Percentiles rank a stretch among this genome's conserved stretches.
These are phyloP conservation scores for Microstegium vimineum DNA, from an alignment of 176 grass and related monocot genomes.

Conservation along the genomic window DNA sequence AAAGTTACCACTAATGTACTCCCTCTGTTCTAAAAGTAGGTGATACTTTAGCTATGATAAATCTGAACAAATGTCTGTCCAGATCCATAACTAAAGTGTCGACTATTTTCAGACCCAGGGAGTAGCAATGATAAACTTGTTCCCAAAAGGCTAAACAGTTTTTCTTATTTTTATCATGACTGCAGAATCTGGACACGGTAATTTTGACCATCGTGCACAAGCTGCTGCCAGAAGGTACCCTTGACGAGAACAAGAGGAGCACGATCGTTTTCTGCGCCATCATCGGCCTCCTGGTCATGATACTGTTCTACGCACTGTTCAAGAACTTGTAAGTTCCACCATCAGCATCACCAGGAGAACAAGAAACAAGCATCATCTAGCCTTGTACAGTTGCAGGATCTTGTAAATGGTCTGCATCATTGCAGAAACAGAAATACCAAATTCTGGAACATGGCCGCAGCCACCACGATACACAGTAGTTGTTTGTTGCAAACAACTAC, in stretches of 20 bases:
- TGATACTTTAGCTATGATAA: too few relatives aligned
- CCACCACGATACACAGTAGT: not conserved
- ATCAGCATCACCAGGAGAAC: not conserved
- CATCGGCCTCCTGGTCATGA: slow-evolving; percentile 48
- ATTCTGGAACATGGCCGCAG: not conserved
- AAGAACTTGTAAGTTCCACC: slow-evolving; percentile 24
- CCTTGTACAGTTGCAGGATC: not conserved
- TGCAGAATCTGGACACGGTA: slow-evolving; percentile 59
- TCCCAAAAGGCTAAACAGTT: not conserved
- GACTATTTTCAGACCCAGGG: not conserved
- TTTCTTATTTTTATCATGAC: not conserved
- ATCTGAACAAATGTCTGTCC: too few relatives aligned
- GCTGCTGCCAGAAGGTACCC: slow-evolving; percentile 42
- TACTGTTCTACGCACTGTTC: slow-evolving; percentile 44
- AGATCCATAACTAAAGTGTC: not conserved
- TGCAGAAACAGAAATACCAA: not conserved
- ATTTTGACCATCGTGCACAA: slow-evolving; percentile 46
- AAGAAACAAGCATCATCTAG: not conserved
- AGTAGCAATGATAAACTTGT: not conserved
- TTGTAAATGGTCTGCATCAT: not conserved
- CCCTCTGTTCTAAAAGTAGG: too few relatives aligned
- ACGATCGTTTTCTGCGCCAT: slow-evolving; percentile 31
- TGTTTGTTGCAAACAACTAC: not conserved
- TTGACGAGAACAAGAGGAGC: slow-evolving; percentile 38
- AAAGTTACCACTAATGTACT: not conserved